Evolutionary conservation across 495 filamentous ascomycete species (phyloP).

Genomic region (Neurospora sp.): DNA sequence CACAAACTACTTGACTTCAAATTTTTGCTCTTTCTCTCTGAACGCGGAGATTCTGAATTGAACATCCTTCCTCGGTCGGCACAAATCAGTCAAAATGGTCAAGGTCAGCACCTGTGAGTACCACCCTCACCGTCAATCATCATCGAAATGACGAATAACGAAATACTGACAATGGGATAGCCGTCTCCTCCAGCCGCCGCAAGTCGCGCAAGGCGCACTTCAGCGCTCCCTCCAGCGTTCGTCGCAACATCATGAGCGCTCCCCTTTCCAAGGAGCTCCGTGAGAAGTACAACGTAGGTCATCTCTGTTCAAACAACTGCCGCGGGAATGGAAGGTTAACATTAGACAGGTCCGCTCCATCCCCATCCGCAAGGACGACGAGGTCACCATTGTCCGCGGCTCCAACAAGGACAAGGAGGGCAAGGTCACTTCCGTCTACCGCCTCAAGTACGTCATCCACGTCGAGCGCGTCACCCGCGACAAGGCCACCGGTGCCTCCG

Average conservation of each 20-base stretch:
- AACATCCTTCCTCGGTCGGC: constrained; percentile 17
- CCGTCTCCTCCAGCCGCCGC: constrained; percentile 59
- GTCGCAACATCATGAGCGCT: constrained; percentile 88
- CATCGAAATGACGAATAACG: not conserved
- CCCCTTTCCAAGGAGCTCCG: constrained; percentile 90
- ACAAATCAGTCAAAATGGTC: constrained; percentile 25
- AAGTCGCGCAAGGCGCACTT: constrained; percentile 99
- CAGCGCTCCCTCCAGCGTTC: constrained; percentile 78
- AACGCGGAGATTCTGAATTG: not conserved
- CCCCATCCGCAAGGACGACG: constrained; percentile 96
- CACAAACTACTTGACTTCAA: not conserved
- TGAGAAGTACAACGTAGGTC: constrained; percentile 85
- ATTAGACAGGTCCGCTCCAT: constrained; percentile 67
- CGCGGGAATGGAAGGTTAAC: not conserved
- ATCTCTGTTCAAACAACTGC: not conserved
- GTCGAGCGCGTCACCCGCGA: constrained; percentile 86
- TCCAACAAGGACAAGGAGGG: constrained; percentile 90
- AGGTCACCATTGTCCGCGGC: constrained; percentile 81
- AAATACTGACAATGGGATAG: constrained; percentile 13
- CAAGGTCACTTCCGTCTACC: constrained; percentile 92
- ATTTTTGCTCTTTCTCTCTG: not conserved
- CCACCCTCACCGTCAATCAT: not conserved
- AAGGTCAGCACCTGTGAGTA: constrained; percentile 25
- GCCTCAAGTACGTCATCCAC: constrained; percentile 92
- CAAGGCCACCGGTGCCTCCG: constrained; percentile 86